These are phyloP conservation scores for Pleurostoma richardsiae DNA, from an alignment of 2,329 filamentous ascomycete species.

Conservation along the genomic window DNA sequence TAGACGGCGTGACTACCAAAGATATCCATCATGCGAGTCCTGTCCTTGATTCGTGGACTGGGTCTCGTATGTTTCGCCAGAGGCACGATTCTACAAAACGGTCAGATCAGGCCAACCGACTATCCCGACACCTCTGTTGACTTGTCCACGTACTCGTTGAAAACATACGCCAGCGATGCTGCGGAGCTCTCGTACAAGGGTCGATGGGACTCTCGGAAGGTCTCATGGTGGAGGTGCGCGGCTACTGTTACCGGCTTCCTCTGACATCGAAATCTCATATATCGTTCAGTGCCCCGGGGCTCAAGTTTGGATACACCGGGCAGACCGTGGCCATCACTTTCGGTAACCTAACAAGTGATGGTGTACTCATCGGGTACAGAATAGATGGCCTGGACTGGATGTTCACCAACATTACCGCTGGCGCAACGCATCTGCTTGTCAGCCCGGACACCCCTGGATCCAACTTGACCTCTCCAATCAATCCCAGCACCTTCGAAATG, in stretches of 20 bases:
- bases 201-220: conserved; percentile 54
- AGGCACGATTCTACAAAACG: conserved; percentile 32
- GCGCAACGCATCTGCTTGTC: conserved; percentile 51
- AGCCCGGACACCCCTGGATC: conserved; percentile 37
- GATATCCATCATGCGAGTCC: no score
- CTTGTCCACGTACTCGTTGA: conserved; percentile 22
- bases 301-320: conserved; percentile 52
- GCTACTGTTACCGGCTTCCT: conserved; percentile 16
- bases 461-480: conserved; percentile 33
- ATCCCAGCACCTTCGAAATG: conserved; percentile 47
- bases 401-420: conserved; percentile 54
- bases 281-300: conserved; percentile 37
- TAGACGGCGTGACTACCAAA: no score
- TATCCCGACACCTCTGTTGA: conserved; percentile 35
- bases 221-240: conserved; percentile 47
- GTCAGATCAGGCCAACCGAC: conserved; percentile 31
- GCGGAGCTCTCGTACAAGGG: conserved; percentile 57
- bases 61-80: neutral
- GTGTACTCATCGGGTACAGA: conserved; percentile 52
- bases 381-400: conserved; percentile 54
- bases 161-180: conserved; percentile 43
- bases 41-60: no score
- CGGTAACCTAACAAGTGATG: conserved; percentile 42
- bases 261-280: neutral
- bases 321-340: conserved; percentile 48